Percentiles rank a stretch among this genome's conserved stretches.
phyloP scores from a whole-genome alignment of 352 stramenopile genomes.

The Poterioochromonas sp. region DNA sequence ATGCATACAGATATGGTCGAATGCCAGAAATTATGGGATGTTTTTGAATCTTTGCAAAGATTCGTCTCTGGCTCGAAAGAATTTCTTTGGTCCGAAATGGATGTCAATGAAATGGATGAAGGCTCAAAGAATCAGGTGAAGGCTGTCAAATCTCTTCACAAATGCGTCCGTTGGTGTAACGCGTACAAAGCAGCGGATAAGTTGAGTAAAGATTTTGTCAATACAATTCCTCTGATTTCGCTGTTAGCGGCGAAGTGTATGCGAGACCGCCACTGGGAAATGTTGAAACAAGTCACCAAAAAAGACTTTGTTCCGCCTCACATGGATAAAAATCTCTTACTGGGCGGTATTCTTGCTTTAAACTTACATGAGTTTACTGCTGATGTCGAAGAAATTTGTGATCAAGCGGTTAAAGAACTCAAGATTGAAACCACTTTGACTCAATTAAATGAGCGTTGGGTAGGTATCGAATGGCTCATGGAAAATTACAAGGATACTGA shows the following conservation, averaged over 20 bases:
- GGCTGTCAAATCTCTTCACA: constrained; percentile 79
- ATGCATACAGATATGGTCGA: constrained; percentile 69
- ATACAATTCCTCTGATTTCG: constrained; percentile 61
- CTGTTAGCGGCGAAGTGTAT: constrained; percentile 63
- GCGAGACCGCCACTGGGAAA: constrained; percentile 82
- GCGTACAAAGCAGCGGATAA: constrained; percentile 72
- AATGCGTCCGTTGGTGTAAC: constrained; percentile 81
- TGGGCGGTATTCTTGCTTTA: constrained; percentile 77
- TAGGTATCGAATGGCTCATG: constrained; percentile 83
- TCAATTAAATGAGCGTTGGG: constrained; percentile 79
- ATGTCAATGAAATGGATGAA: constrained; percentile 84
- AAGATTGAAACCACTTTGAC: constrained; percentile 81
- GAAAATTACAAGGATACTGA: constrained; percentile 67
- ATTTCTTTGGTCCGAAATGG: constrained; percentile 77
- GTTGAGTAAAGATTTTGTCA: constrained; percentile 64
- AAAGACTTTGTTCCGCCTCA: constrained; percentile 79
- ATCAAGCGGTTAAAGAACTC: constrained; percentile 89
- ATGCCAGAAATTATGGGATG: constrained; percentile 68
- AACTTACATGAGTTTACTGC: constrained; percentile 84
- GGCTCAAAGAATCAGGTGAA: constrained; percentile 84
- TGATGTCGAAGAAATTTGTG: constrained; percentile 89
- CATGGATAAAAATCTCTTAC: constrained; percentile 73
- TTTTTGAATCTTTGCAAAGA: constrained; percentile 63
- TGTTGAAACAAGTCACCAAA: constrained; percentile 69
- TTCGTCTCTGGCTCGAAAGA: constrained; percentile 74